A percentile compares a stretch with the other conserved stretches of the same genome.
Conservation (phyloP, 2,329 filamentous ascomycete genomes). For the Colletotrichum lindemuthianum region DNA sequence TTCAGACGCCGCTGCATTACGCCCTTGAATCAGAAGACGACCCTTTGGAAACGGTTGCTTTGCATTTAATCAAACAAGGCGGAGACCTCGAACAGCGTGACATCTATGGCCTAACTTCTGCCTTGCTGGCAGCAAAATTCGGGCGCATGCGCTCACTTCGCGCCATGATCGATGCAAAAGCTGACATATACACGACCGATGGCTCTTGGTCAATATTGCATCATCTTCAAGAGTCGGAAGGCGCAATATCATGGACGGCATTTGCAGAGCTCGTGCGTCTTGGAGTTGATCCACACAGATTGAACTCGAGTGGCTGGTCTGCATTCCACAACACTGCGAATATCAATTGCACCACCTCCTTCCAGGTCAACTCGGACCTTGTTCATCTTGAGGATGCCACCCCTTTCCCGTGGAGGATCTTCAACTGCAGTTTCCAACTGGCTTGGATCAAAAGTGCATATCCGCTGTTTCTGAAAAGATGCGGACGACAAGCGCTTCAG, state of each 20-base stretch:
- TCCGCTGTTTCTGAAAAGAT: not conserved
- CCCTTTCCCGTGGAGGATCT: not conserved
- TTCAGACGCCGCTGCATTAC: not conserved
- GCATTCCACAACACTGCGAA: not conserved
- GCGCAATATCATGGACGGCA: not conserved
- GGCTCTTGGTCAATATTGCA: not conserved
- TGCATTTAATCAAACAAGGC: not conserved
- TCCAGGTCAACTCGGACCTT: not conserved
- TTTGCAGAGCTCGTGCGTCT: not conserved
- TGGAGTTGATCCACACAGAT: not conserved
- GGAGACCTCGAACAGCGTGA: not conserved
- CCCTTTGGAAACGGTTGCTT: not conserved
- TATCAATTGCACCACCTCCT: not conserved
- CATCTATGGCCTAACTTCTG: not conserved
- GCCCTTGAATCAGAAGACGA: not conserved
- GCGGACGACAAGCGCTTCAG: not conserved
- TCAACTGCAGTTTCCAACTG: rapidly evolving
- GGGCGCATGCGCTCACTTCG: not conserved
- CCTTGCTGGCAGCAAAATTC: not conserved
- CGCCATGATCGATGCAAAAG: not conserved
- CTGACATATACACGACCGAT: not conserved
- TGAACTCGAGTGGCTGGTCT: not conserved
- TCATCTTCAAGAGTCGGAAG: not conserved
- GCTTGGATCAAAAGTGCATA: not conserved
- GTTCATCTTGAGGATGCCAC: not conserved